Evolutionary conservation across 371 early-diverging fungal genomes (phyloP).

Genomic region (Actinomortierella wolfii): DNA sequence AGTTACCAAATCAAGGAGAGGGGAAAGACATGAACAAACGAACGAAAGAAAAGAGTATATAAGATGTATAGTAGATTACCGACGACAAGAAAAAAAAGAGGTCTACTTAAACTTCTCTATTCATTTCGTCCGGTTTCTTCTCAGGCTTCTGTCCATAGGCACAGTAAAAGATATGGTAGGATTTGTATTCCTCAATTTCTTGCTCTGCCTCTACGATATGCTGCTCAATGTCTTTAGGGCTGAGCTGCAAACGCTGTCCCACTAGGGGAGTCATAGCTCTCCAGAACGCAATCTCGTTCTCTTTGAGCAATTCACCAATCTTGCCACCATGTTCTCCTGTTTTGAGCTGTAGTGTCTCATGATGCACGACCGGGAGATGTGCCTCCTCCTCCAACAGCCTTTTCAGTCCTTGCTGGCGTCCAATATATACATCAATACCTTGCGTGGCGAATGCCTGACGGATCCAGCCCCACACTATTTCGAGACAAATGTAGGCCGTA

Average conservation of each 20-base stretch:
- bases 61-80: too few relatives aligned
- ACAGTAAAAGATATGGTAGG: slow-evolving; percentile 32
- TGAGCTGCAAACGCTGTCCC: slow-evolving; percentile 16
- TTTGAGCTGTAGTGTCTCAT: slow-evolving; percentile 12
- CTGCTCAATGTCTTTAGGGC: slow-evolving; percentile 20
- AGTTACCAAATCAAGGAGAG: too few relatives aligned
- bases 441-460: slow-evolving; percentile 9
- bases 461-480: slow-evolving; percentile 23
- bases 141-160: slow-evolving; percentile 20
- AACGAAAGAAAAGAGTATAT: too few relatives aligned
- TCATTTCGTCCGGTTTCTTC: too few relatives aligned
- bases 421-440: slow-evolving; percentile 14
- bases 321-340: slow-evolving; percentile 36
- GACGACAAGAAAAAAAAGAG: too few relatives aligned
- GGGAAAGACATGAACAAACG: too few relatives aligned
- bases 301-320: slow-evolving; percentile 29
- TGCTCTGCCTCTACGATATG: slow-evolving; percentile 10
- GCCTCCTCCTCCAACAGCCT: slow-evolving; percentile 6
- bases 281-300: slow-evolving; percentile 36
- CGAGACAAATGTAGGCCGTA: too few relatives aligned
- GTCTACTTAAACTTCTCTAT: too few relatives aligned
- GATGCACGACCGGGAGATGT: slow-evolving; percentile 6
- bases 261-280: slow-evolving; percentile 22
- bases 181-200: slow-evolving; percentile 29
- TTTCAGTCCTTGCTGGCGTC: slow-evolving; percentile 8